These are phyloP conservation scores for Tetrahymena malaccensis DNA, from an alignment of 73 alveolate species.

Conservation along the genomic window DNA sequence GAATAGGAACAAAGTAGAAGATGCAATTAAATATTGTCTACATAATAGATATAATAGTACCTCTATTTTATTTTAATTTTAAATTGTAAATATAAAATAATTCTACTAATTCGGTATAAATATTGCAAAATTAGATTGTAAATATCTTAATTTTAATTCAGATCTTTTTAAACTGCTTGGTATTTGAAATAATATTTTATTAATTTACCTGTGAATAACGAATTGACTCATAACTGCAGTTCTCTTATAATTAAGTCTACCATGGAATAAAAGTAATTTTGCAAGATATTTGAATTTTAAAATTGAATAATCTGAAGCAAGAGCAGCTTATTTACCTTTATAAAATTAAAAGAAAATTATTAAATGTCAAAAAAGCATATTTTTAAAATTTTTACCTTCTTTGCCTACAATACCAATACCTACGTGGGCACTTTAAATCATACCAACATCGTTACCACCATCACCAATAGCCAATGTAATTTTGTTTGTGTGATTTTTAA, in stretches of 20 bases:
- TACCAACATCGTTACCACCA: conserved; percentile 99
- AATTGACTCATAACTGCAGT: conserved; percentile 79
- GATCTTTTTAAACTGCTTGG: too few relatives aligned
- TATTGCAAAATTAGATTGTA: too few relatives aligned
- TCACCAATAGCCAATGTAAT: conserved; percentile 94
- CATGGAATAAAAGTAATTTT: conserved; percentile 91
- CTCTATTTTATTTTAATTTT: conserved; percentile 49
- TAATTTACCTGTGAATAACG: conserved; percentile 60
- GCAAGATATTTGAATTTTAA: conserved; percentile 67
- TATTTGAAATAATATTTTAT: background rate
- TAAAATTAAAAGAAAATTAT: background rate
- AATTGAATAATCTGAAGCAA: conserved; percentile 95
- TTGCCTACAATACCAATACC: conserved; percentile 95
- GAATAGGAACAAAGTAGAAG: conserved; percentile 82
- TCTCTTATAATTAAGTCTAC: conserved; percentile 87
- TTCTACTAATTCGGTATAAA: background rate
- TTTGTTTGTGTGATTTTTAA: conserved; percentile 70
- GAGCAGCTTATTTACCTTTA: conserved; percentile 92
- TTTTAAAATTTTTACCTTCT: conserved; percentile 57
- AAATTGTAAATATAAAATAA: background rate
- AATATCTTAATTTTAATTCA: too few relatives aligned
- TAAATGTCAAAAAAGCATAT: background rate
- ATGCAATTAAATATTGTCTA: conserved; percentile 78
- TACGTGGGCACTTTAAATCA: conserved; percentile 94
- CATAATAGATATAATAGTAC: conserved; percentile 78